phyloP scores from a whole-genome alignment of 2,329 filamentous ascomycete genomes.

The Amphichorda felina region DNA sequence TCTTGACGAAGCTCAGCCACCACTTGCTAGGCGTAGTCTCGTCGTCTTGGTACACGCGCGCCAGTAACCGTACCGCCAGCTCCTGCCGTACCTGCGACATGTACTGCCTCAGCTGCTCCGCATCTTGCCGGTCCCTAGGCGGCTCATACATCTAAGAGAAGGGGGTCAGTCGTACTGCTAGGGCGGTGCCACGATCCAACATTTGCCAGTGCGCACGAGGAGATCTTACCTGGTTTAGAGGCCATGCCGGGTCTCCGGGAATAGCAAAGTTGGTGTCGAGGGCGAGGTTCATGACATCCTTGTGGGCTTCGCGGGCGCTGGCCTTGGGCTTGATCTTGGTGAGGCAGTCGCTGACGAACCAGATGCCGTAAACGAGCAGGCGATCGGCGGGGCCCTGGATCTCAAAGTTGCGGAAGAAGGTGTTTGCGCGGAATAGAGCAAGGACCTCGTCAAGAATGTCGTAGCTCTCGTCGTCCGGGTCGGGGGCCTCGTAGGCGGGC shows the following conservation, averaged over 20 bases:
- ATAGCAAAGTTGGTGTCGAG: conserved; percentile 89
- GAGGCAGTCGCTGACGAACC: conserved; percentile 86
- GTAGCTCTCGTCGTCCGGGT: conserved; percentile 85
- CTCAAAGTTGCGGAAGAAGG: conserved; percentile 98
- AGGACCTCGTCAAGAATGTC: conserved; percentile 94
- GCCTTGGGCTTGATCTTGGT: conserved; percentile 73
- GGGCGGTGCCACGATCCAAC: no score
- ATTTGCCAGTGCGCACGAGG: no score
- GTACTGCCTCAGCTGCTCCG: conserved; percentile 80
- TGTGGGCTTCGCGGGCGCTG: conserved; percentile 42
- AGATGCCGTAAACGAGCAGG: conserved; percentile 90
- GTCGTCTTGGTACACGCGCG: conserved; percentile 74
- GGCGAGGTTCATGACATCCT: conserved; percentile 83
- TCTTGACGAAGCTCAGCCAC: conserved; percentile 98
- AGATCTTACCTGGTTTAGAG: conserved; percentile 76
- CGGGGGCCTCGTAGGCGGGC: conserved; percentile 49
- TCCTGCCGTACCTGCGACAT: conserved; percentile 90
- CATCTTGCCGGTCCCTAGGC: conserved; percentile 75
- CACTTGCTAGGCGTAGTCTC: conserved; percentile 68
- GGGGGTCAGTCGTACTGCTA: no score
- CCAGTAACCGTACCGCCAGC: conserved; percentile 69
- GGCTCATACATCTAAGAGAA: conserved; percentile 67
- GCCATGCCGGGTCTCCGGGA: conserved; percentile 85
- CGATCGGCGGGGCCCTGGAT: conserved; percentile 93
- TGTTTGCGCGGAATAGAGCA: conserved; percentile 90